Conservation (phyloP, 805 yeast species). For the Torulaspora franciscae region DNA sequence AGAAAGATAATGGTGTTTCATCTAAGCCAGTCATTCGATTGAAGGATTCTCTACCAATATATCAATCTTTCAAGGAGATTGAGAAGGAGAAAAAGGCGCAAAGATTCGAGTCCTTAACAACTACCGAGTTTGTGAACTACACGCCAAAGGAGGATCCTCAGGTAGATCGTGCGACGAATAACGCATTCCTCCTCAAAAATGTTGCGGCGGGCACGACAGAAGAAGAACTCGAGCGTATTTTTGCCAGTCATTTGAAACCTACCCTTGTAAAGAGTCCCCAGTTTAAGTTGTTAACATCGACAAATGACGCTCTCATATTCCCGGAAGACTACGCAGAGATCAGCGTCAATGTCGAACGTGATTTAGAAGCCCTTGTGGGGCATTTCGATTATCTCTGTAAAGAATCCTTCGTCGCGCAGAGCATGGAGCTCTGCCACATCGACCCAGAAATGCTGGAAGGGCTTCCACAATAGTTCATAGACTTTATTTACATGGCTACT, state of each 20-base stretch:
- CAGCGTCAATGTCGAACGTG: slow-evolving; percentile 40
- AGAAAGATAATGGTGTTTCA: slow-evolving; percentile 27
- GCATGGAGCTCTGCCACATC: slow-evolving; percentile 22
- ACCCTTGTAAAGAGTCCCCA: slow-evolving; percentile 31
- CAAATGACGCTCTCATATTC: slow-evolving; percentile 18
- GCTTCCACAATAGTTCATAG: neutral
- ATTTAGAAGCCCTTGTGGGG: slow-evolving; percentile 40
- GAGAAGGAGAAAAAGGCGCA: slow-evolving; percentile 33
- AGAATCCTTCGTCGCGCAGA: slow-evolving; percentile 26
- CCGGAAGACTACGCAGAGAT: slow-evolving; percentile 36
- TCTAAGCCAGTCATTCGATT: slow-evolving; percentile 24
- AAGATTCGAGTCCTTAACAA: slow-evolving; percentile 28
- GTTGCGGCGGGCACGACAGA: slow-evolving; percentile 50
- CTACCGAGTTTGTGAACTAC: slow-evolving; percentile 25
- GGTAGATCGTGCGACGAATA: slow-evolving; percentile 36
- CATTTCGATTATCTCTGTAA: slow-evolving; percentile 27
- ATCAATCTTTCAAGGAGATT: slow-evolving; percentile 39
- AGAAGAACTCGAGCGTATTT: slow-evolving; percentile 39
- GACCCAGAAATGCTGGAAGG: slow-evolving; percentile 12
- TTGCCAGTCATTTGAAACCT: slow-evolving; percentile 30
- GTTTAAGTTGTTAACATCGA: slow-evolving; percentile 10
- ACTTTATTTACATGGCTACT: slow-evolving; percentile 7
- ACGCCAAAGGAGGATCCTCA: slow-evolving; percentile 22
- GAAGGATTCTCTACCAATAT: slow-evolving; percentile 39
- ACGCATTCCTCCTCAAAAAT: slow-evolving; percentile 52